A percentile compares a stretch with the other conserved stretches of the same genome.
phyloP scores from a whole-genome alignment of 352 stramenopile genomes.

The Pythium aristosporum region DNA sequence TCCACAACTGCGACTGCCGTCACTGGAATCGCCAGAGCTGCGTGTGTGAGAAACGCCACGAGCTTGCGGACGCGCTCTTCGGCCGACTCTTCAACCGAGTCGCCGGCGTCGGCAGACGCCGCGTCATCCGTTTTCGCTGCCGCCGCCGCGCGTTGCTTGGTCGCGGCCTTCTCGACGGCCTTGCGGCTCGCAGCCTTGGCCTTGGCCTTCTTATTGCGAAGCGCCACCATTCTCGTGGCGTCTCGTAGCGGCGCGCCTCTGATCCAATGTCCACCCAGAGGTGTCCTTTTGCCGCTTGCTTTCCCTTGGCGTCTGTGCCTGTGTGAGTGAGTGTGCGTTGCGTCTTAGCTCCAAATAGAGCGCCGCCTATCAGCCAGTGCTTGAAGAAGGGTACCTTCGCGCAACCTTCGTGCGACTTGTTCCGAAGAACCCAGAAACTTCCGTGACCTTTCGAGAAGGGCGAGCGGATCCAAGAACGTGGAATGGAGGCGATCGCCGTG shows the following conservation, averaged over 20 bases:
- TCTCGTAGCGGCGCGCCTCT: neutral
- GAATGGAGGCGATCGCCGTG: conserved; percentile 1
- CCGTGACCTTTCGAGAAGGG: conserved; percentile 22
- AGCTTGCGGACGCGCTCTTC: conserved; percentile 37
- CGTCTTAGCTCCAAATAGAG: conserved; percentile 26
- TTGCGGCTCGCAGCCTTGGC: conserved; percentile 53
- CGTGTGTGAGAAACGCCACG: conserved; percentile 48
- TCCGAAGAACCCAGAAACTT: conserved; percentile 5
- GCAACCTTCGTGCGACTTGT: conserved; percentile 28
- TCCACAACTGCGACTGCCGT: neutral
- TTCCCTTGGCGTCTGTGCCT: neutral
- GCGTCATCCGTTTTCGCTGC: neutral
- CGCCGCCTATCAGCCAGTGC: conserved; percentile 28
- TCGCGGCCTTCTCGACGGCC: conserved; percentile 41
- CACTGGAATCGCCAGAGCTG: conserved; percentile 29
- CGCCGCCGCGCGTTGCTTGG: conserved; percentile 8
- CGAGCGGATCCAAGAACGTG: neutral
- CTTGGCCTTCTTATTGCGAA: conserved; percentile 74
- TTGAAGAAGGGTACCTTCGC: conserved; percentile 21
- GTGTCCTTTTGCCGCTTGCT: neutral
- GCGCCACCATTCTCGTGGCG: conserved; percentile 53
- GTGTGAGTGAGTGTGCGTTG: neutral
- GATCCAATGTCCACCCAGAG: neutral
- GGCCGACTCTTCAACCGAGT: conserved; percentile 23
- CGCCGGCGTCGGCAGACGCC: neutral